Evolutionary conservation across 805 yeast genomes (phyloP).

Genomic region (Sugiyamaella valdiviana): DNA sequence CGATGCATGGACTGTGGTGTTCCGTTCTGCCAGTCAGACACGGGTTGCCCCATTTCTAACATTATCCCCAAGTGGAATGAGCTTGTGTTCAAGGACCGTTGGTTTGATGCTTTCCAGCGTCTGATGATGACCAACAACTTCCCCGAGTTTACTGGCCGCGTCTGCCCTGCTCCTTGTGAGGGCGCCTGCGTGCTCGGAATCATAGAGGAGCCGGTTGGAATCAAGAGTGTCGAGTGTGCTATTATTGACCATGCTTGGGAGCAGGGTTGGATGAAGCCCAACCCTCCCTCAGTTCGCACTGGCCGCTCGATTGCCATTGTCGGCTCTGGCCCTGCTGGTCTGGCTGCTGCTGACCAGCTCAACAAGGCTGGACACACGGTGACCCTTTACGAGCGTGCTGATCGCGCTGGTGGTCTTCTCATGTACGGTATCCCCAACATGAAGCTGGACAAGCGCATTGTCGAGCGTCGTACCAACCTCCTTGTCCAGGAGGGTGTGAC

Average conservation of each 20-base stretch:
- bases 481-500: slow-evolving; percentile 84
- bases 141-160: slow-evolving; percentile 97
- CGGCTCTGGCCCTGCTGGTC: slow-evolving; percentile 97
- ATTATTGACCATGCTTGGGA: slow-evolving; percentile 94
- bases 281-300: slow-evolving; percentile 71
- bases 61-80: slow-evolving; percentile 98
- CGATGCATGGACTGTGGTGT: slow-evolving; percentile 99
- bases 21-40: slow-evolving; percentile 96
- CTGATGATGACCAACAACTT: slow-evolving; percentile 93
- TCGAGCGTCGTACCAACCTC: slow-evolving; percentile 87
- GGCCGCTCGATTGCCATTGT: slow-evolving; percentile 80
- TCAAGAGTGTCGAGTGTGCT: slow-evolving; percentile 91
- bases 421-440: slow-evolving; percentile 99
- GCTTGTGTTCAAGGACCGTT: slow-evolving; percentile 86
- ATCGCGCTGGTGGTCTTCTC: slow-evolving; percentile 92
- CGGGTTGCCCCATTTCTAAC: slow-evolving; percentile 97
- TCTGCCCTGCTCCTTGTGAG: slow-evolving; percentile 98
- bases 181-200: slow-evolving; percentile 95
- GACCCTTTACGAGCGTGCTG: slow-evolving; percentile 88
- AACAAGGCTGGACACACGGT: slow-evolving; percentile 93
- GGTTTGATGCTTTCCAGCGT: slow-evolving; percentile 90
- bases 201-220: slow-evolving; percentile 92
- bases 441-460: slow-evolving; percentile 91
- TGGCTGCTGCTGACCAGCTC: slow-evolving; percentile 94
- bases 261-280: slow-evolving; percentile 92